Evolutionary conservation across 148 eudicot genomes (phyloP).

Genomic region (Nyssa sinensis): DNA sequence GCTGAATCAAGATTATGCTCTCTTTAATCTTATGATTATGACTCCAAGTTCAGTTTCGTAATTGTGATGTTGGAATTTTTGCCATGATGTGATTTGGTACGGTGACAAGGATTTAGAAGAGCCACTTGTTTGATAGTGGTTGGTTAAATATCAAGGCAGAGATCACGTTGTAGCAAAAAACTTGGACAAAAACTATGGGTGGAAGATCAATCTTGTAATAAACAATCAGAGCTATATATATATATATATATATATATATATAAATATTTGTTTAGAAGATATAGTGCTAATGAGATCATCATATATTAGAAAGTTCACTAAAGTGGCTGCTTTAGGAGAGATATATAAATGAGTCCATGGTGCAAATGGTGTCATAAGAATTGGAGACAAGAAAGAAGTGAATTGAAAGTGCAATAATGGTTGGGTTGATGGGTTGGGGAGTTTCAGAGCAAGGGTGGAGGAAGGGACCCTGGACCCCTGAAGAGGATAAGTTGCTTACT

Average conservation of each 20-base stretch:
- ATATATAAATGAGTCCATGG: conserved; percentile 25
- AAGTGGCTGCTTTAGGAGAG: conserved; percentile 13
- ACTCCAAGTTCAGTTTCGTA: background rate
- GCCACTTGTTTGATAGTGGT: conserved; percentile 27
- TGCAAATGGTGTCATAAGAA: conserved; percentile 25
- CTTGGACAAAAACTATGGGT: conserved; percentile 9
- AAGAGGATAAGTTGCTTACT: conserved; percentile 46
- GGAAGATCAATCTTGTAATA: background rate
- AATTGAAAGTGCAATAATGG: conserved; percentile 15
- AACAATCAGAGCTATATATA: conserved; percentile 1
- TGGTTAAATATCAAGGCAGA: conserved; percentile 12
- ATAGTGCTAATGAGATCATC: conserved; percentile 30
- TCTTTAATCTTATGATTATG: background rate
- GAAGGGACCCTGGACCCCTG: conserved; percentile 72
- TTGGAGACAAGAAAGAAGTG: conserved; percentile 28
- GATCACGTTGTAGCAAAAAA: conserved; percentile 9
- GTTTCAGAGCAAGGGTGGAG: conserved; percentile 42
- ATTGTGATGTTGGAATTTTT: background rate
- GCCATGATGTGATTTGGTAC: background rate
- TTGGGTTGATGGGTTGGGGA: conserved; percentile 40
- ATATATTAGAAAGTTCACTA: conserved; percentile 20
- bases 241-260: too few relatives aligned
- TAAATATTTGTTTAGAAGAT: background rate
- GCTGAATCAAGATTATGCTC: conserved; percentile 9
- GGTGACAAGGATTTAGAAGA: conserved; percentile 13